Conservation (phyloP, 352 stramenopile species). For the Phytophthora pseudosyringae region DNA sequence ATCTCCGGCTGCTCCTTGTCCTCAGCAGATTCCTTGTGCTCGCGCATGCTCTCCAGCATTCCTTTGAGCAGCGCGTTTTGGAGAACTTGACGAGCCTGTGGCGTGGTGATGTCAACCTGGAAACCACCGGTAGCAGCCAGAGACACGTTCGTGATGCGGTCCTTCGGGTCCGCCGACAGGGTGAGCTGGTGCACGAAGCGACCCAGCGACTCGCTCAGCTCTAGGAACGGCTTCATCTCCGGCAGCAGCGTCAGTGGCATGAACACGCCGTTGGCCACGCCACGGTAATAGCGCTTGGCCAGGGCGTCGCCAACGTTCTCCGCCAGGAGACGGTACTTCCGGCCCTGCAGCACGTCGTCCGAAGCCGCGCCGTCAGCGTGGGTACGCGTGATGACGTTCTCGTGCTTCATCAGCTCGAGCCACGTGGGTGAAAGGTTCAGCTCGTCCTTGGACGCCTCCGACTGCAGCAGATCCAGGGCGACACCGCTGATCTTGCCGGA, state of each 20-base stretch:
- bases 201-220: slow-evolving; percentile 72
- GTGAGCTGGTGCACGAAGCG: slow-evolving; percentile 74
- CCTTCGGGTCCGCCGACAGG: slow-evolving; percentile 67
- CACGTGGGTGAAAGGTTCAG: slow-evolving; percentile 49
- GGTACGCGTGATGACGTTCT: slow-evolving; percentile 87
- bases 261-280: slow-evolving; percentile 86
- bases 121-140: slow-evolving; percentile 67
- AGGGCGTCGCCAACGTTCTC: slow-evolving; percentile 84
- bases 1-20: slow-evolving; percentile 34
- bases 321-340: slow-evolving; percentile 77
- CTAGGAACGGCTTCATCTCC: slow-evolving; percentile 86
- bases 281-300: slow-evolving; percentile 71
- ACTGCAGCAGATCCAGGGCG: slow-evolving; percentile 79
- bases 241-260: slow-evolving; percentile 78
- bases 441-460: slow-evolving; percentile 22
- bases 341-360: slow-evolving; percentile 78
- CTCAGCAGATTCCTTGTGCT: slow-evolving; percentile 24
- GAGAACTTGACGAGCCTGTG: slow-evolving; percentile 71
- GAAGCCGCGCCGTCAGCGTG: slow-evolving; percentile 89
- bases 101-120: slow-evolving; percentile 80
- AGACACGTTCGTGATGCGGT: slow-evolving; percentile 69
- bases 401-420: slow-evolving; percentile 81
- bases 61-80: slow-evolving; percentile 82
- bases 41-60: slow-evolving; percentile 66
- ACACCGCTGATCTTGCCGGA: slow-evolving; percentile 86